A percentile compares a stretch with the other conserved stretches of the same genome.
Evolutionary conservation across 2,329 filamentous ascomycete species (phyloP).

Genomic region (Teratosphaeria pseudoeucalypti): DNA sequence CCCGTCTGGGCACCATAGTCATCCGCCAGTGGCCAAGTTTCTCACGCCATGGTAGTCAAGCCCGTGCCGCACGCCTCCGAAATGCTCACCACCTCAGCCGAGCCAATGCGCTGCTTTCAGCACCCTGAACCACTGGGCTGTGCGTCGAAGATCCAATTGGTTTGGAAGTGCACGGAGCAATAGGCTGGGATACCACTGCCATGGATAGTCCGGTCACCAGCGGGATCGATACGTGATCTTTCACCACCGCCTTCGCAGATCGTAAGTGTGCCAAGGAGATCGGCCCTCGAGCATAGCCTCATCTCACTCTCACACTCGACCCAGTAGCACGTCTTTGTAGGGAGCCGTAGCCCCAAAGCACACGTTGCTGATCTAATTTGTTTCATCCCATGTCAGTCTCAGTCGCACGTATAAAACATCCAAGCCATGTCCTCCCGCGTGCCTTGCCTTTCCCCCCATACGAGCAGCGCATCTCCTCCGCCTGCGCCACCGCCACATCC

Average conservation of each 20-base stretch:
- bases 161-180: neutral
- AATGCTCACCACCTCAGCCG: neutral
- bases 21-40: neutral
- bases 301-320: too few relatives aligned
- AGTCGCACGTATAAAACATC: too few relatives aligned
- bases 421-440: too few relatives aligned
- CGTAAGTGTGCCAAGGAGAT: neutral
- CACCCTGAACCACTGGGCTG: neutral
- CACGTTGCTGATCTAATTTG: too few relatives aligned
- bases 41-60: neutral
- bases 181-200: neutral
- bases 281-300: too few relatives aligned
- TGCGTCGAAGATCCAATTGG: neutral
- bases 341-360: too few relatives aligned
- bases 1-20: neutral
- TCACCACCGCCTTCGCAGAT: neutral
- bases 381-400: too few relatives aligned
- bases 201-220: neutral
- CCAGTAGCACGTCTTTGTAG: too few relatives aligned
- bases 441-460: too few relatives aligned
- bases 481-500: too few relatives aligned
- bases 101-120: neutral
- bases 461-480: too few relatives aligned
- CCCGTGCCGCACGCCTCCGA: neutral
- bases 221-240: neutral